A percentile compares a stretch with the other conserved stretches of the same genome.
These are phyloP conservation scores for Fusarium mundagurra DNA, from an alignment of 2,329 filamentous ascomycete genomes.

Conservation along the genomic window DNA sequence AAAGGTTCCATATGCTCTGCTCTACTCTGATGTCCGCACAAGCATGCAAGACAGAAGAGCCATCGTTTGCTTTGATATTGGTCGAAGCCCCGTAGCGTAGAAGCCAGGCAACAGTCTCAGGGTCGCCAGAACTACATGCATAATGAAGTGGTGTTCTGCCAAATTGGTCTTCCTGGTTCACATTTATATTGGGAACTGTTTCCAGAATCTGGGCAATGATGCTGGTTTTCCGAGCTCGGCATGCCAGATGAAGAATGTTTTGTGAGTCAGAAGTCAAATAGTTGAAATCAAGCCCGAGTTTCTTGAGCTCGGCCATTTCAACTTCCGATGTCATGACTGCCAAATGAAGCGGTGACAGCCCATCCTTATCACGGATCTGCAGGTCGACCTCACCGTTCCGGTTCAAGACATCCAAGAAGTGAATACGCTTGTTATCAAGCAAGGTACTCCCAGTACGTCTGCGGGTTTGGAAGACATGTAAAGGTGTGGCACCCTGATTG, in stretches of 20 bases:
- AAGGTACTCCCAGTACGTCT: not conserved
- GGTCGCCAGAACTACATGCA: slow-evolving; percentile 32
- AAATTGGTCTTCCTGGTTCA: slow-evolving; percentile 25
- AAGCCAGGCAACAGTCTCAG: slow-evolving; percentile 25
- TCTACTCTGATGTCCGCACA: slow-evolving; percentile 22
- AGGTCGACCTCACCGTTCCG: not conserved
- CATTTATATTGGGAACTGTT: not conserved
- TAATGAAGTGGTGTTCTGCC: slow-evolving; percentile 35
- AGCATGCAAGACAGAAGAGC: slow-evolving; percentile 24
- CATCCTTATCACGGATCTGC: slow-evolving; percentile 18
- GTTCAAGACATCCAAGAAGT: slow-evolving; percentile 22
- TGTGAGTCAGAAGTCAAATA: slow-evolving; percentile 23
- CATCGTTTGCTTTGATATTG: not conserved
- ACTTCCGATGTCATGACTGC: slow-evolving; percentile 22
- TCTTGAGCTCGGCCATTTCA: slow-evolving; percentile 8
- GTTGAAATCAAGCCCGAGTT: slow-evolving; percentile 2
- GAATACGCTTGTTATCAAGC: not conserved
- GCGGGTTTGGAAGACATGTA: slow-evolving; percentile 16
- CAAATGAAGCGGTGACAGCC: slow-evolving; percentile 27
- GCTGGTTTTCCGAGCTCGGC: slow-evolving; percentile 18
- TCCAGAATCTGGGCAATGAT: slow-evolving; percentile 23
- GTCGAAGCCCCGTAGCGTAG: slow-evolving; percentile 15
- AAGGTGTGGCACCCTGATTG: slow-evolving; percentile 17
- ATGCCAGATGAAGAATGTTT: slow-evolving; percentile 33
- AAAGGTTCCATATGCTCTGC: slow-evolving; percentile 18